Evolutionary conservation across 768 basidiomycete species (phyloP).

Genomic region (Candolleomyces aberdarensis): DNA sequence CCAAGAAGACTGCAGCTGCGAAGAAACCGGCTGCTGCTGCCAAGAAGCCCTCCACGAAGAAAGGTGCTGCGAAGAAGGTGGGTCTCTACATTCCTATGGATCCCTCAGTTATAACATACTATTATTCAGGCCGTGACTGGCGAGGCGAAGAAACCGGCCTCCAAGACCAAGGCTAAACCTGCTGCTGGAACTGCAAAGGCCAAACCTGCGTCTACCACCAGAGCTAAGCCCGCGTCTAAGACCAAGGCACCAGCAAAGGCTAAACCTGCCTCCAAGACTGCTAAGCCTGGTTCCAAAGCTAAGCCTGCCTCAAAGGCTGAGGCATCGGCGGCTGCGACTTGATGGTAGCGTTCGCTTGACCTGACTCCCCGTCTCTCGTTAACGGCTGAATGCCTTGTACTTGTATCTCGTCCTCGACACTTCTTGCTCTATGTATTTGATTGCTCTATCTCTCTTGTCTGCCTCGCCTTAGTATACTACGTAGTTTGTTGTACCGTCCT

Average conservation of each 20-base stretch:
- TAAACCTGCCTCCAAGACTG: conserved; percentile 30
- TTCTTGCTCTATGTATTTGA: not conserved
- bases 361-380: not conserved
- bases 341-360: conserved; percentile 9
- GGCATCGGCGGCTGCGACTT: conserved; percentile 29
- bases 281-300: conserved; percentile 25
- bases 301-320: conserved; percentile 17
- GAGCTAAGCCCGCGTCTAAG: conserved; percentile 25
- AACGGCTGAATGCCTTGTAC: conserved; percentile 1
- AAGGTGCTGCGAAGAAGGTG: conserved; percentile 13
- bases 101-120: conserved; percentile 14
- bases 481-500: not conserved
- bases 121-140: conserved; percentile 33
- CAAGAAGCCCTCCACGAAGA: conserved; percentile 15
- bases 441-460: not conserved
- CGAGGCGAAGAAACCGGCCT: conserved; percentile 33
- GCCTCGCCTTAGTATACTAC: too few relatives aligned
- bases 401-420: conserved; percentile 7
- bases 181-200: conserved; percentile 18
- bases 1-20: conserved; percentile 11
- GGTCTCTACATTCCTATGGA: conserved; percentile 9
- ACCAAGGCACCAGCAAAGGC: conserved; percentile 25
- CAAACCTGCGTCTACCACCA: conserved; percentile 15
- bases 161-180: conserved; percentile 28
- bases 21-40: conserved; percentile 7